A percentile compares a stretch with the other conserved stretches of the same genome.
Evolutionary conservation across 352 stramenopile genomes (phyloP).

Genomic region (Phytophthora pinifolia): DNA sequence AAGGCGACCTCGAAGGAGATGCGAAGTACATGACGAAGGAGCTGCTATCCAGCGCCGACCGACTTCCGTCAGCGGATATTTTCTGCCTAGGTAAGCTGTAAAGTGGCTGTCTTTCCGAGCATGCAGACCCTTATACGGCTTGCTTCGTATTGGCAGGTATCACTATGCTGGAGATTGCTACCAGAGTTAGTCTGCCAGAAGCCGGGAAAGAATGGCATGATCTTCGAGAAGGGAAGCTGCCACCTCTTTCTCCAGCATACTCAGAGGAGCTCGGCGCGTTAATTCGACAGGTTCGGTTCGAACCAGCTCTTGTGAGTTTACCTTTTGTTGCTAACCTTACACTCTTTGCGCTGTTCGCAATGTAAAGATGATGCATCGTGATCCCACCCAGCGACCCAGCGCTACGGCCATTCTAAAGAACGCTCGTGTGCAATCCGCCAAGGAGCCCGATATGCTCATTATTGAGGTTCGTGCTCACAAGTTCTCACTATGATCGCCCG

Average conservation of each 20-base stretch:
- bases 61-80: constrained; percentile 89
- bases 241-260: constrained; percentile 44
- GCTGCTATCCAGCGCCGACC: constrained; percentile 69
- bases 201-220: constrained; percentile 68
- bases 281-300: constrained; percentile 57
- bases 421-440: constrained; percentile 19
- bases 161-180: constrained; percentile 63
- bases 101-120: neutral
- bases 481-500: too few relatives aligned
- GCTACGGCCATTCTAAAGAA: constrained; percentile 39
- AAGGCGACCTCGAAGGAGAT: constrained; percentile 92
- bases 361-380: constrained; percentile 63
- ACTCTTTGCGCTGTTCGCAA: neutral
- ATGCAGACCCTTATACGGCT: constrained; percentile 1
- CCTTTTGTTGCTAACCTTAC: neutral
- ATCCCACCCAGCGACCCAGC: constrained; percentile 44
- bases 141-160: constrained; percentile 40
- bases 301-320: neutral
- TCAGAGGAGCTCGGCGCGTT: constrained; percentile 39
- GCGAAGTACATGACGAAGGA: constrained; percentile 91
- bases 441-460: constrained; percentile 21
- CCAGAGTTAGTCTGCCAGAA: constrained; percentile 40
- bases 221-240: constrained; percentile 55
- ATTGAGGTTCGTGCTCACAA: constrained; percentile 25
- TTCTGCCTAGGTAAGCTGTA: constrained; percentile 89